Base-by-base conservation (phyloP, 495 filamentous ascomycete species). In the Friedmanniomyces simplex region DNA sequence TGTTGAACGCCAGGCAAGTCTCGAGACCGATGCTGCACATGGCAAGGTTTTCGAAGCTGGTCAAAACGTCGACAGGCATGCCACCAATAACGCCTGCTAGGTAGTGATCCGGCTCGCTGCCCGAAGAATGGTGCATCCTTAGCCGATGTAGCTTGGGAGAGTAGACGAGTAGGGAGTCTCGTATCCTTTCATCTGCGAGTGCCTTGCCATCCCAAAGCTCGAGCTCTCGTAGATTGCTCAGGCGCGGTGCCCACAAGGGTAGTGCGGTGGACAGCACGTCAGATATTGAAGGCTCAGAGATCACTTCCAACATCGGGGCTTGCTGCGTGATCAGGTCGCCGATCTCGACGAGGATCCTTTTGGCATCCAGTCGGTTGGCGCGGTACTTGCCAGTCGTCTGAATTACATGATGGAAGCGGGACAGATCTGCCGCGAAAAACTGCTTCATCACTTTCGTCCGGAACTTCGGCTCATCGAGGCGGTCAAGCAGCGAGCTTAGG, bases 81-180 rank as follows among this genome's bases (percentile, higher is more conserved):
- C 72, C 71, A 28, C 66, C 67, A 22, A 90, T 74, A 57, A 88
- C 84, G 18, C 69, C 67, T 2, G 82, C 78, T 36, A 87, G 66
- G 36, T 79, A 67, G 22, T 74, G 60, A 58, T 84, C 82, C 18
- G 77, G 69, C 43, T 75, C 72, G 0, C 70, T 12, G 39, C 20
- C 65, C 46, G 71, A 77, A 75, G 77, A 81, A 49, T 60, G 67
- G 55, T 74, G 84, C 51, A 85, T 80, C 21, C 72, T 77, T 20
- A 91, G 63, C 30, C 77, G 72, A 42, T 78, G 73, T 61, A 91
- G 85, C 11, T 74, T 63, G 2, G 77, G 80, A 57, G 85, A 91
- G 62, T 78, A 71, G 37, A 73, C 58, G 16, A 70, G 66, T 30
- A 91, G 77, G n/a, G 77, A 72, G 10, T 66, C 65, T 14, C 76